Conservation (phyloP, 371 early-diverging fungal species). For the Fennellomyces sp. region DNA sequence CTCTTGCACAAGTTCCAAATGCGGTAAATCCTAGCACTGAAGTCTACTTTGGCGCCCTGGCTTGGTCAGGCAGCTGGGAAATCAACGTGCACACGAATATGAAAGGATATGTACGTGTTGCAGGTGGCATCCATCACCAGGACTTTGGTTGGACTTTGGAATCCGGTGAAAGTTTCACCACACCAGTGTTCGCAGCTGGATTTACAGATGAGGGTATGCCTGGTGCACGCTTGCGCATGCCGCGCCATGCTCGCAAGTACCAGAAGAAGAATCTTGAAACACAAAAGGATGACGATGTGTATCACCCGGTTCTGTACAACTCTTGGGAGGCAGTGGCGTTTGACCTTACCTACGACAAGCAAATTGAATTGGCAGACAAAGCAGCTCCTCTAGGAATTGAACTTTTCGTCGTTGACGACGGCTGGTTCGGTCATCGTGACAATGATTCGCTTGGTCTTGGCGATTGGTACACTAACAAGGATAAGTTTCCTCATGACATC, state of each 20-base stretch:
- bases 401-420: conserved; percentile 57
- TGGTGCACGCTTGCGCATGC: conserved; percentile 31
- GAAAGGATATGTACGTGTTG: conserved; percentile 23
- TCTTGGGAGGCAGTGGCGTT: conserved; percentile 50
- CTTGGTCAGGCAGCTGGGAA: conserved; percentile 45
- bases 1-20: conserved; percentile 18
- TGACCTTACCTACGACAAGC: conserved; percentile 27
- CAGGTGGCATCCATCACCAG: conserved; percentile 36
- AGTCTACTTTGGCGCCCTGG: conserved; percentile 41
- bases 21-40: conserved; percentile 14
- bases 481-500: conserved; percentile 53
- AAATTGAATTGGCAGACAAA: conserved; percentile 22
- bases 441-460: conserved; percentile 47
- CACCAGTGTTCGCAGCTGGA: conserved; percentile 33
- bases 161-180: conserved; percentile 4
- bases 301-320: conserved; percentile 39
- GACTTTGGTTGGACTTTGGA: conserved; percentile 31
- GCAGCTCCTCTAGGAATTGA: conserved; percentile 40
- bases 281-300: not conserved
- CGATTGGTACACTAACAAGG: conserved; percentile 47
- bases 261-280: conserved; percentile 10
- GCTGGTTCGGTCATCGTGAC: conserved; percentile 45
- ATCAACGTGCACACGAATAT: conserved; percentile 25
- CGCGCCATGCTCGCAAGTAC: conserved; percentile 19
- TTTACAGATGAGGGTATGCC: conserved; percentile 25